Evolutionary conservation across 176 grass and related monocot species (phyloP).

Genomic region (Chrysopogon serrulatus): DNA sequence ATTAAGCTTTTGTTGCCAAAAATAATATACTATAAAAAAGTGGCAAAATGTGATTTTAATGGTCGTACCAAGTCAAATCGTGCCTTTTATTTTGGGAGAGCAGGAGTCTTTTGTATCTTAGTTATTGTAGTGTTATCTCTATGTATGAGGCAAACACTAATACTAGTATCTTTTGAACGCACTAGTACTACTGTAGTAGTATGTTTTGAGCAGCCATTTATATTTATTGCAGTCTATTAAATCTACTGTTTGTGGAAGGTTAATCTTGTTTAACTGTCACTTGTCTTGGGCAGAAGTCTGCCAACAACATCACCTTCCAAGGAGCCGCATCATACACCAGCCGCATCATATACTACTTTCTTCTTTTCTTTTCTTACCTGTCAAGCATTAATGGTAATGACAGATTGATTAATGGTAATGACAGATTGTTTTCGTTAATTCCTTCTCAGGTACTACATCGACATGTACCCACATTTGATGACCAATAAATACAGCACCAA

Average conservation of each 20-base stretch:
- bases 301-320: background rate
- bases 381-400: background rate
- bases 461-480: constrained; percentile 6
- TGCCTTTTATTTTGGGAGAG: too few relatives aligned
- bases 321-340: background rate
- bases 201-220: background rate
- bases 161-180: background rate
- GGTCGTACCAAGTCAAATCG: too few relatives aligned
- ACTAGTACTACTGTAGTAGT: background rate
- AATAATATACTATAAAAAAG: background rate
- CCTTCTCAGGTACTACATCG: constrained; percentile 12
- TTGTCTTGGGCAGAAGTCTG: background rate
- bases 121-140: background rate
- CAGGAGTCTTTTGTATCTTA: too few relatives aligned
- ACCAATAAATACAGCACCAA: background rate
- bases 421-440: too few relatives aligned
- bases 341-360: too few relatives aligned
- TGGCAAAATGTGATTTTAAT: background rate
- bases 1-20: too few relatives aligned
- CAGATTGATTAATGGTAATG: too few relatives aligned
- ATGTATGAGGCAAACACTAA: background rate
- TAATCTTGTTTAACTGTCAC: background rate
- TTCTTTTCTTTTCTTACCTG: background rate
- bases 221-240: background rate
- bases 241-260: background rate